Base-by-base conservation (phyloP, 2,329 filamentous ascomycete genomes). In the Phyllosticta paracitricarpa region DNA sequence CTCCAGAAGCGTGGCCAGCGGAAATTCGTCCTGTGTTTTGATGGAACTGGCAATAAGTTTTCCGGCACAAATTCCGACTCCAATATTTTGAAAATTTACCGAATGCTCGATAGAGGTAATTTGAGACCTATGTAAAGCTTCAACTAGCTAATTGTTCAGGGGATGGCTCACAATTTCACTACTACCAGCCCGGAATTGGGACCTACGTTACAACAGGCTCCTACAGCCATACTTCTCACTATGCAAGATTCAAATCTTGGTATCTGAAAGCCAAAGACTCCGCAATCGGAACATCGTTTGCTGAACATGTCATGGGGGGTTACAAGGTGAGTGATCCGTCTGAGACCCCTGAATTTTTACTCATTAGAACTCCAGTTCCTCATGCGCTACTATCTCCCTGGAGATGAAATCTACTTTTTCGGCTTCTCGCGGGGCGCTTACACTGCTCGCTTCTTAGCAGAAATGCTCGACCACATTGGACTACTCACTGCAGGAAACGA, bases 401-500 rank as follows among this genome's bases (percentile, higher is more conserved):
- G 75, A 22, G 78, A 80, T 62, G 75, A 76, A 54, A 79, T 80
- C 25, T 80, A 75, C 64, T 72, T 80, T 19, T 75, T 81, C 25
- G 78, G 78, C 3, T 81, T 81, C 68, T 79, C 77, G 0, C 69
- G 78, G 62, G 79, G 77, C 14, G 76, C 78, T 4, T 82, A 82
- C 58, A 81, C 79, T 1, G 79, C 79, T 17, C 73, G 79, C 3
- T 82, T 80, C 59, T 69, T 82, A 3, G 89, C 89, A 0, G 89
- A 94, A 69, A 93, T 93, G 89, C 80, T 94, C 6, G 89, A 94
- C 68, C 86, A 89, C 66, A 85, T 94, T 60, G 90, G 91, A 1
- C 78, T 95, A 0, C 78, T 95, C 14, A 87, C 86, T 12, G 86
- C 89, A 58, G 89, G 90, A 10, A 95, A 95, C 67, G 89, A 95